A percentile compares a stretch with the other conserved stretches of the same genome.
Conservation (phyloP, 768 basidiomycete genomes). For the Butyriboletus loyo region DNA sequence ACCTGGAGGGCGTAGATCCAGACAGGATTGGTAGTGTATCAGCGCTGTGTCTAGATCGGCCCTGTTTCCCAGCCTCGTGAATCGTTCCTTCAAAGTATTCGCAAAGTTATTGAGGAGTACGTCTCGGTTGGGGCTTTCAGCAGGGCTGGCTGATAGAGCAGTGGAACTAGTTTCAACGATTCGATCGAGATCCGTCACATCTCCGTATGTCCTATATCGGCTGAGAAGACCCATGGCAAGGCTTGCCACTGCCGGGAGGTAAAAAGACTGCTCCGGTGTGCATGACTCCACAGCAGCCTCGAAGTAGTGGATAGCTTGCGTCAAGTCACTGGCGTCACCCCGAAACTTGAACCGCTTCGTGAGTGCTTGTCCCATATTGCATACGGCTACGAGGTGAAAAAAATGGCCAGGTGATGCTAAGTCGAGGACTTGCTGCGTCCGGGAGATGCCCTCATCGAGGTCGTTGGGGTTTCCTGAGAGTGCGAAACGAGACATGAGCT, state of each 20-base stretch:
- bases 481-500: constrained; percentile 22
- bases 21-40: constrained; percentile 10
- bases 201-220: constrained; percentile 17
- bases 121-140: constrained; percentile 14
- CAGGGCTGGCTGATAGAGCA: constrained; percentile 4
- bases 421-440: constrained; percentile 15
- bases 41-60: constrained; percentile 20
- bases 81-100: constrained; percentile 17
- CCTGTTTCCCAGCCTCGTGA: constrained; percentile 7
- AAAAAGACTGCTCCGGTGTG: constrained; percentile 10
- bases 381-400: constrained; percentile 10
- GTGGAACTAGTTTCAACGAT: constrained; percentile 13
- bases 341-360: constrained; percentile 20
- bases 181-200: constrained; percentile 16
- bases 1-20: constrained; percentile 22
- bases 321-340: constrained; percentile 19
- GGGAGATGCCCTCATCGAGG: constrained; percentile 24
- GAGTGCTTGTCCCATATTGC: constrained; percentile 20
- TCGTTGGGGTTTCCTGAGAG: constrained; percentile 20
- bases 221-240: constrained; percentile 19
- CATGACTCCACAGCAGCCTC: constrained; percentile 11
- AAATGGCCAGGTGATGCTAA: constrained; percentile 21
- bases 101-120: constrained; percentile 22
- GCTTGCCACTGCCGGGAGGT: constrained; percentile 15
- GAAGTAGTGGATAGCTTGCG: constrained; percentile 16